Conservation (phyloP, 805 yeast genomes). For the Nakazawaea molendinolei region DNA sequence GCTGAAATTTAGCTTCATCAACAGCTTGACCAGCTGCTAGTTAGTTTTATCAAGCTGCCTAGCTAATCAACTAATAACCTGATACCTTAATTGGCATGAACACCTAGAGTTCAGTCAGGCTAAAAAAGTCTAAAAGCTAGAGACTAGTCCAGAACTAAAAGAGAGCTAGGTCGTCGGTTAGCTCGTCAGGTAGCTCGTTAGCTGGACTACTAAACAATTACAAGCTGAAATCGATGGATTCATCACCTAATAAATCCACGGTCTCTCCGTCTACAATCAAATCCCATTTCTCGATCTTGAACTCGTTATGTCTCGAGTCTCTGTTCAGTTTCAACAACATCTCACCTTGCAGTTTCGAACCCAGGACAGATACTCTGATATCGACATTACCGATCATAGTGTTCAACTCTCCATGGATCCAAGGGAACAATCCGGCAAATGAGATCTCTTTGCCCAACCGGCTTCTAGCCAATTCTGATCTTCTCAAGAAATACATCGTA, state of each 20-base stretch:
- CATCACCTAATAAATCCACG: conserved; percentile 45
- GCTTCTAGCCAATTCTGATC: conserved; percentile 59
- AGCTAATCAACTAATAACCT: too few relatives aligned
- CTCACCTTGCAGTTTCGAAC: conserved; percentile 49
- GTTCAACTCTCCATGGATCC: conserved; percentile 82
- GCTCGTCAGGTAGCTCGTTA: too few relatives aligned
- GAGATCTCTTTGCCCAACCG: conserved; percentile 70
- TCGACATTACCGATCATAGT: conserved; percentile 79
- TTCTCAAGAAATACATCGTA: conserved; percentile 76
- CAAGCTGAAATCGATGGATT: conserved; percentile 23
- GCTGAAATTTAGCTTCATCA: too few relatives aligned
- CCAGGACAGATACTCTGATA: conserved; percentile 63
- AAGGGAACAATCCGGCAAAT: conserved; percentile 72
- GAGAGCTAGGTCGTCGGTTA: too few relatives aligned
- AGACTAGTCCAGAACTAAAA: not conserved
- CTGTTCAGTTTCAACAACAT: conserved; percentile 68
- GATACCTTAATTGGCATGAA: too few relatives aligned
- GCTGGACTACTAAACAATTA: too few relatives aligned
- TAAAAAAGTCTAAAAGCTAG: too few relatives aligned
- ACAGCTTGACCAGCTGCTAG: too few relatives aligned
- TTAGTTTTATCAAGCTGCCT: too few relatives aligned
- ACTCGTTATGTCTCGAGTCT: conserved; percentile 49
- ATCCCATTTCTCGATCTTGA: conserved; percentile 58
- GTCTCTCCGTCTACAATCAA: conserved; percentile 34
- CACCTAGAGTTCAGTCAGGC: too few relatives aligned